phyloP scores from a whole-genome alignment of 352 stramenopile species.

The Globisporangium canariense region DNA sequence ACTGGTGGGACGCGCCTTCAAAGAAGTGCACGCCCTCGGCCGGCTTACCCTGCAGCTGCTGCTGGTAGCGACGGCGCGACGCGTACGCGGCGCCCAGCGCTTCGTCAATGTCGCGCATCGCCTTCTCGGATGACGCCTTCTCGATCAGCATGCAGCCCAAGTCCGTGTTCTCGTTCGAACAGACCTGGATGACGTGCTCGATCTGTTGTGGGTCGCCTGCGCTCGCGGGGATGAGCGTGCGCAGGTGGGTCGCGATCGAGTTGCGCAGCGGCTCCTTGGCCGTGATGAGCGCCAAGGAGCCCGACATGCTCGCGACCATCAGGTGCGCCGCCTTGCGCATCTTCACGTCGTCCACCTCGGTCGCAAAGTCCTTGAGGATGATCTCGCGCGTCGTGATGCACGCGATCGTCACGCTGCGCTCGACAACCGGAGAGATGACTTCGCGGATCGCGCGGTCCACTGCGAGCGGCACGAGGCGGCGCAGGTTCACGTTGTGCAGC shows the following conservation, averaged over 20 bases:
- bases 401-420: slow-evolving; percentile 98
- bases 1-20: slow-evolving; percentile 63
- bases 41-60: slow-evolving; percentile 84
- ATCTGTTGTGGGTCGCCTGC: slow-evolving; percentile 90
- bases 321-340: slow-evolving; percentile 97
- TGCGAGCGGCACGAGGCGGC: slow-evolving; percentile 94
- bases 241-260: slow-evolving; percentile 96
- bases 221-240: slow-evolving; percentile 86
- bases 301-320: slow-evolving; percentile 98
- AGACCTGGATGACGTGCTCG: slow-evolving; percentile 97
- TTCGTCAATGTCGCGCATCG: slow-evolving; percentile 98
- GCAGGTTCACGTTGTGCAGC: slow-evolving; percentile 92
- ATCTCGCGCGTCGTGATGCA: slow-evolving; percentile 98
- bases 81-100: slow-evolving; percentile 85
- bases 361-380: slow-evolving; percentile 99
- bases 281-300: slow-evolving; percentile 96
- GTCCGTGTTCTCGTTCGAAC: slow-evolving; percentile 98
- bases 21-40: slow-evolving; percentile 71
- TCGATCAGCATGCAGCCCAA: slow-evolving; percentile 99
- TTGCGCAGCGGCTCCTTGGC: slow-evolving; percentile 97
- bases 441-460: slow-evolving; percentile 98
- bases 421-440: slow-evolving; percentile 98
- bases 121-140: slow-evolving; percentile 99
- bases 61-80: slow-evolving; percentile 78
- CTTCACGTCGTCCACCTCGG: slow-evolving; percentile 92